These are phyloP conservation scores for Leccinum imitatum DNA, from an alignment of 768 basidiomycete genomes.

Conservation along the genomic window DNA sequence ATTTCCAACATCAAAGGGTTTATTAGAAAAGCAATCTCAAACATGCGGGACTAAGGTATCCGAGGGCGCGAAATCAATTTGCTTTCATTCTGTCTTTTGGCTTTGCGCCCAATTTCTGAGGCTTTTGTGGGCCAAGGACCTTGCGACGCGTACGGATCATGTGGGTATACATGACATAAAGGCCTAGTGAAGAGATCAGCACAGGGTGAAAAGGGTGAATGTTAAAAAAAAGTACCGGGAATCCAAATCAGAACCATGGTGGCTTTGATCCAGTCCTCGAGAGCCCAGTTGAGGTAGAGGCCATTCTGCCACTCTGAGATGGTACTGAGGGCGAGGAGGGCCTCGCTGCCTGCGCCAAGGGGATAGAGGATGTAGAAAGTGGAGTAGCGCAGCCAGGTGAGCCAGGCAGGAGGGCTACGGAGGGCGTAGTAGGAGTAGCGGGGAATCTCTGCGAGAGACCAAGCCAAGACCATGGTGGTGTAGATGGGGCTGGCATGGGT, in stretches of 20 bases:
- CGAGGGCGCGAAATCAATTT: conserved; percentile 7
- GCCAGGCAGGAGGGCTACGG: conserved; percentile 51
- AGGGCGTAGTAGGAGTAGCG: conserved; percentile 88
- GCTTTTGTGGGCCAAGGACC: conserved; percentile 43
- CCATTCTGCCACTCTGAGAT: conserved; percentile 52
- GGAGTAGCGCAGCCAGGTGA: conserved; percentile 83
- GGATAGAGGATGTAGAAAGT: conserved; percentile 95
- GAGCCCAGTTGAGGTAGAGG: conserved; percentile 48
- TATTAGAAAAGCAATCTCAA: conserved; percentile 19
- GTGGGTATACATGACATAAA: conserved; percentile 57
- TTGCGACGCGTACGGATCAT: conserved; percentile 59
- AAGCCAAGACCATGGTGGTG: conserved; percentile 88
- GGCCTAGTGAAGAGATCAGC: conserved; percentile 29
- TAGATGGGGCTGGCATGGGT: conserved; percentile 78
- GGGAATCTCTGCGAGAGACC: conserved; percentile 89
- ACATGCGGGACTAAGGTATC: neutral
- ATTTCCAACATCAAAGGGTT: conserved; percentile 12
- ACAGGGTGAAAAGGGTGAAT: neutral
- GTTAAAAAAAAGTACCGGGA: conserved; percentile 58
- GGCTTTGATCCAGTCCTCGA: conserved; percentile 56
- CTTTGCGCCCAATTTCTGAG: conserved; percentile 35
- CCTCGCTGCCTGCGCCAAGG: conserved; percentile 88
- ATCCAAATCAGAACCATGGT: conserved; percentile 80
- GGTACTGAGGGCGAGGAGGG: conserved; percentile 75
- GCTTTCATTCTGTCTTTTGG: conserved; percentile 32